These are phyloP conservation scores for Pyrenophora seminiperda DNA, from an alignment of 2,329 filamentous ascomycete genomes.

Conservation along the genomic window DNA sequence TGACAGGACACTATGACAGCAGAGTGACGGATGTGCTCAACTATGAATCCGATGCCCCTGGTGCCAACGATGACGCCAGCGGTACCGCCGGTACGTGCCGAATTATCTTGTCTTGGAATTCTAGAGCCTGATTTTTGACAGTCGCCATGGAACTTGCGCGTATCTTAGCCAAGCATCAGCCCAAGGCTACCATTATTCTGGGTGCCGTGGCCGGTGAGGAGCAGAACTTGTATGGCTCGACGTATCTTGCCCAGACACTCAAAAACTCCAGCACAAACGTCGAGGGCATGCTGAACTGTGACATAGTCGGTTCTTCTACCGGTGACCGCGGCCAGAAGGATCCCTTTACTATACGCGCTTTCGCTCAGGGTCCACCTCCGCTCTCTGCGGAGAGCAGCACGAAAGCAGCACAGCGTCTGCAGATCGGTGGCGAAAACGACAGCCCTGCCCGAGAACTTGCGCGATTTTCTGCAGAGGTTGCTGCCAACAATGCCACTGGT, in stretches of 20 bases:
- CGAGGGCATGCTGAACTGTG: slow-evolving; percentile 63
- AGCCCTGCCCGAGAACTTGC: slow-evolving; percentile 61
- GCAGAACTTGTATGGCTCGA: slow-evolving; percentile 60
- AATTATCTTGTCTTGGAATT: not conserved
- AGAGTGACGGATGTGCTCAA: slow-evolving; percentile 58
- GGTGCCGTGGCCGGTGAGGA: slow-evolving; percentile 64
- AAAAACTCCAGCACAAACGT: slow-evolving; percentile 59
- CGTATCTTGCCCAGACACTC: slow-evolving; percentile 59
- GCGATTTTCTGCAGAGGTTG: slow-evolving; percentile 61
- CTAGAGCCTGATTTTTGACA: slow-evolving; percentile 15
- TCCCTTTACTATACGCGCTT: slow-evolving; percentile 60
- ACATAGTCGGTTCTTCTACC: slow-evolving; percentile 60
- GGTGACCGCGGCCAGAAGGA: slow-evolving; percentile 55
- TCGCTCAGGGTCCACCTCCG: slow-evolving; percentile 57
- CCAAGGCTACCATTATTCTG: slow-evolving; percentile 61
- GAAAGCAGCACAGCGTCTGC: slow-evolving; percentile 48
- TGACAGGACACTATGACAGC: slow-evolving; percentile 63
- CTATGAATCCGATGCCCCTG: slow-evolving; percentile 59
- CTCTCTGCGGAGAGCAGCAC: slow-evolving; percentile 48
- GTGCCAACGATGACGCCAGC: slow-evolving; percentile 63
- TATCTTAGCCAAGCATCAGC: slow-evolving; percentile 55
- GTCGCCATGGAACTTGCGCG: slow-evolving; percentile 62
- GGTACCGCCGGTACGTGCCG: slow-evolving; percentile 54
- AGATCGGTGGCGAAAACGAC: slow-evolving; percentile 58
- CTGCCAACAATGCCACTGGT: slow-evolving; percentile 56